Evolutionary conservation across 176 grass and related monocot species (phyloP).

Genomic region (Zoysia japonica): DNA sequence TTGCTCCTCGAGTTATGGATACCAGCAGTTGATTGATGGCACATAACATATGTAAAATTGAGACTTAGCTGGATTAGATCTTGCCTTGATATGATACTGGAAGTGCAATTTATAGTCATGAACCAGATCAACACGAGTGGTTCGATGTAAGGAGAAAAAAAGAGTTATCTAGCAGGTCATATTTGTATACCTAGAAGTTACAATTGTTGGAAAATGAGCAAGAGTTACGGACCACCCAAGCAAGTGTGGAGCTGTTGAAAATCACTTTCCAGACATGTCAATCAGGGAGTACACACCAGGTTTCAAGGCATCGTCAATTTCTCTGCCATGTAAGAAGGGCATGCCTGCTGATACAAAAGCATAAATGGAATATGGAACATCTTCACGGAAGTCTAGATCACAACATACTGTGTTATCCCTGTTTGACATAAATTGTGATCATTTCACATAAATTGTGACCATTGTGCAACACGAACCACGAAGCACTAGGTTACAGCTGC

Average conservation of each 20-base stretch:
- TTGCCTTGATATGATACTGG: constrained; percentile 72
- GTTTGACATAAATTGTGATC: constrained; percentile 34
- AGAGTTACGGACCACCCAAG: constrained; percentile 73
- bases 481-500: constrained; percentile 1
- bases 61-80: constrained; percentile 52
- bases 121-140: constrained; percentile 69
- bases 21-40: constrained; percentile 25
- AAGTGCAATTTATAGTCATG: constrained; percentile 87
- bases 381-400: constrained; percentile 19
- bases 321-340: constrained; percentile 48
- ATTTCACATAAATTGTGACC: not conserved
- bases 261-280: constrained; percentile 86
- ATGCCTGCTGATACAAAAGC: constrained; percentile 14
- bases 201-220: not conserved
- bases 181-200: constrained; percentile 23
- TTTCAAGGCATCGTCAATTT: constrained; percentile 81
- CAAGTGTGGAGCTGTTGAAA: constrained; percentile 91
- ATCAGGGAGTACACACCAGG: constrained; percentile 92
- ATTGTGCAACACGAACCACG: constrained; percentile 6
- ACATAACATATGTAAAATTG: not conserved
- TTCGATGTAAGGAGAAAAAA: constrained; percentile 43
- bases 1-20: constrained; percentile 21
- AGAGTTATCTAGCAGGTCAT: constrained; percentile 8
- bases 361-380: constrained; percentile 19
- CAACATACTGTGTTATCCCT: constrained; percentile 76